phyloP scores from a whole-genome alignment of 2,329 filamentous ascomycete genomes.

The Curvularia sp. region DNA sequence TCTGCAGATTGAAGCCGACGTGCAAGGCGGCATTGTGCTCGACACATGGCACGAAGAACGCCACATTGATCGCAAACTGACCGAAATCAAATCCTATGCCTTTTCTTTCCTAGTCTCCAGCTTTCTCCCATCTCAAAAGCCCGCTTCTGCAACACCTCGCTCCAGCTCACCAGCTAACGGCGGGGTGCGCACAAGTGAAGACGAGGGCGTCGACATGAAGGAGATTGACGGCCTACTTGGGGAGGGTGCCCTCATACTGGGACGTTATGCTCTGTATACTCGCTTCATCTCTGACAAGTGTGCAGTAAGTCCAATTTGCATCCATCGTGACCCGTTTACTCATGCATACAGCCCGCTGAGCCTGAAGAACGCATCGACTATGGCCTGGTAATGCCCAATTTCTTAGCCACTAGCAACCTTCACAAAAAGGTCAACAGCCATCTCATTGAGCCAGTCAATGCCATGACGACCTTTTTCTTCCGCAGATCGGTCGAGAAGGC shows the following conservation, averaged over 20 bases:
- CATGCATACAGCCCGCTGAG: slow-evolving; percentile 35
- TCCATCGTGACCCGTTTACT: slow-evolving; percentile 16
- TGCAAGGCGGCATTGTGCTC: slow-evolving; percentile 93
- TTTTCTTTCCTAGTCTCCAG: slow-evolving; percentile 97
- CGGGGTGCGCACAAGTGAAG: slow-evolving; percentile 72
- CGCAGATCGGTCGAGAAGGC: slow-evolving; percentile 95
- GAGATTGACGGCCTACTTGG: slow-evolving; percentile 87
- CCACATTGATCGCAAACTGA: slow-evolving; percentile 81
- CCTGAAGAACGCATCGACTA: slow-evolving; percentile 63
- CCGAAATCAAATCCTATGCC: slow-evolving; percentile 95
- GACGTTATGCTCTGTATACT: slow-evolving; percentile 90
- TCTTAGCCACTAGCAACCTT: slow-evolving; percentile 80
- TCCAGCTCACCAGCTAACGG: slow-evolving; percentile 74
- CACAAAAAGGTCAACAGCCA: slow-evolving; percentile 77
- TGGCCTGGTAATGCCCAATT: slow-evolving; percentile 70
- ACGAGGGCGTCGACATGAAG: slow-evolving; percentile 95
- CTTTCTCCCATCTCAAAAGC: slow-evolving; percentile 77
- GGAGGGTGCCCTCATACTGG: slow-evolving; percentile 90
- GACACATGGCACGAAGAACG: slow-evolving; percentile 96
- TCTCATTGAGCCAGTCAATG: slow-evolving; percentile 81
- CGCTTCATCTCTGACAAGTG: slow-evolving; percentile 89
- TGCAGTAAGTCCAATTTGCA: slow-evolving; percentile 63
- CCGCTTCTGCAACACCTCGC: slow-evolving; percentile 67
- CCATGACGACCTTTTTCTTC: slow-evolving; percentile 96
- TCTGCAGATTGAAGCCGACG: slow-evolving; percentile 91